Percentiles rank a stretch among this genome's conserved stretches.
These are phyloP conservation scores for Schwanniomyces vanrijiae DNA, from an alignment of 805 yeast species.

Conservation along the genomic window DNA sequence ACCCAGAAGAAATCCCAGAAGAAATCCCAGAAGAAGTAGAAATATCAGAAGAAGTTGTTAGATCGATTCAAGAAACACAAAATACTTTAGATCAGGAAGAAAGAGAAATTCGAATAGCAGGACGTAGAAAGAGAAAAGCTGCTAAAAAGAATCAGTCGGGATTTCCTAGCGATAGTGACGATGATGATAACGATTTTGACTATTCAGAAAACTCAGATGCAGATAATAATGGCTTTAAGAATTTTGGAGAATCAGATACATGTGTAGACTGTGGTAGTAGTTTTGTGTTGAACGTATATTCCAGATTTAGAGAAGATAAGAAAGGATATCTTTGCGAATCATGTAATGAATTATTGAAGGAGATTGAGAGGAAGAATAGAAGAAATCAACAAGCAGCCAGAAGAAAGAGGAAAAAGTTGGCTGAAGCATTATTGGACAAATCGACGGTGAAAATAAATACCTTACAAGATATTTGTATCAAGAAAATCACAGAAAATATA, in stretches of 20 bases:
- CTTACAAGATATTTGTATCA: slow-evolving; percentile 80
- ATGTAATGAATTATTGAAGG: slow-evolving; percentile 47
- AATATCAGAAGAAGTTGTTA: not conserved
- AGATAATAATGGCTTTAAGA: slow-evolving; percentile 19
- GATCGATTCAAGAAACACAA: not conserved
- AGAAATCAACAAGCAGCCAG: slow-evolving; percentile 63
- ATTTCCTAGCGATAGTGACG: slow-evolving; percentile 27
- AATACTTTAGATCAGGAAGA: slow-evolving; percentile 20
- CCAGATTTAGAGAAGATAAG: slow-evolving; percentile 49
- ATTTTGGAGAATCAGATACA: slow-evolving; percentile 52
- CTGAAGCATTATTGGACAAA: slow-evolving; percentile 80
- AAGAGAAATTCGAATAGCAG: slow-evolving; percentile 36
- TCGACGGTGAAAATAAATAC: slow-evolving; percentile 62
- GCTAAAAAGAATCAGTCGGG: slow-evolving; percentile 23
- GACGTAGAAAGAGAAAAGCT: slow-evolving; percentile 43
- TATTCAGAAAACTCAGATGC: slow-evolving; percentile 24
- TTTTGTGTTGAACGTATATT: slow-evolving; percentile 66
- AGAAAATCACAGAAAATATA: slow-evolving; percentile 62
- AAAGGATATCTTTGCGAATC: slow-evolving; percentile 68
- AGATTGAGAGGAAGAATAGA: slow-evolving; percentile 44
- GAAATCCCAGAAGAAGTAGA: slow-evolving; percentile 16
- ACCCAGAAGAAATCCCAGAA: slow-evolving; percentile 5
- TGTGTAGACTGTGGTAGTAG: slow-evolving; percentile 64
- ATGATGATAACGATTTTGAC: slow-evolving; percentile 32
- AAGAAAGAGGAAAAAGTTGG: slow-evolving; percentile 73